Conservation (phyloP, 495 filamentous ascomycete species). For the Xylaria grammica region DNA sequence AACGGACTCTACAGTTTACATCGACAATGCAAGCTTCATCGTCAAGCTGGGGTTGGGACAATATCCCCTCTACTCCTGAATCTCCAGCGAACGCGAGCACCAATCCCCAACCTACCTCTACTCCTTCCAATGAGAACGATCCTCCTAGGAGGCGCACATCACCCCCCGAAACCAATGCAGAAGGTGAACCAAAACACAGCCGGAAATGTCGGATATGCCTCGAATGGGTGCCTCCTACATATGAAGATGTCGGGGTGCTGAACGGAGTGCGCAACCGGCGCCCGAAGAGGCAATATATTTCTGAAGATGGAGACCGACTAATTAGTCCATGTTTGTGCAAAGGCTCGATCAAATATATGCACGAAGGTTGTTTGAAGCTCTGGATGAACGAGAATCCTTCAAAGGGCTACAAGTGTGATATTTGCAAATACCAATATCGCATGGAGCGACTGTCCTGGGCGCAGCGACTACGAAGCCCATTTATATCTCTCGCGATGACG, state of each 20-base stretch:
- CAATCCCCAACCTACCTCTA: constrained; percentile 12
- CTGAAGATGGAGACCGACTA: constrained; percentile 77
- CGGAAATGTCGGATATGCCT: constrained; percentile 92
- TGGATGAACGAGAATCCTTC: constrained; percentile 81
- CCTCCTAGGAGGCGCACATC: constrained; percentile 15
- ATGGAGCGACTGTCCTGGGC: constrained; percentile 79
- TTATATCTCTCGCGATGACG: constrained; percentile 69
- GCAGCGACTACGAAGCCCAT: constrained; percentile 70
- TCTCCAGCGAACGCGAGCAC: constrained; percentile 2
- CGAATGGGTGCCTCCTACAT: constrained; percentile 80
- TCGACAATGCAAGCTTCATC: constrained; percentile 18
- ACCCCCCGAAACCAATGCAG: constrained; percentile 29
- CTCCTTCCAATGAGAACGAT: constrained; percentile 25
- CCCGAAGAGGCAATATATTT: constrained; percentile 74
- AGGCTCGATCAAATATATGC: constrained; percentile 90
- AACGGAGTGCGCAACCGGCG: constrained; percentile 65
- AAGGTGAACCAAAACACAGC: constrained; percentile 32
- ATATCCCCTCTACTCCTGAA: not conserved
- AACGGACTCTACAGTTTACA: not conserved
- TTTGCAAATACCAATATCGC: constrained; percentile 84
- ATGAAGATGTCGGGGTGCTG: constrained; percentile 65
- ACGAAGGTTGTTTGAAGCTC: constrained; percentile 86
- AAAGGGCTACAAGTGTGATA: constrained; percentile 82
- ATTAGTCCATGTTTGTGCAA: constrained; percentile 92
- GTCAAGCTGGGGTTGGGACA: constrained; percentile 15